Percentiles rank a stretch among this genome's conserved stretches.
Conservation (phyloP, 139 green algal species). For the Pleodorina starrii region DNA sequence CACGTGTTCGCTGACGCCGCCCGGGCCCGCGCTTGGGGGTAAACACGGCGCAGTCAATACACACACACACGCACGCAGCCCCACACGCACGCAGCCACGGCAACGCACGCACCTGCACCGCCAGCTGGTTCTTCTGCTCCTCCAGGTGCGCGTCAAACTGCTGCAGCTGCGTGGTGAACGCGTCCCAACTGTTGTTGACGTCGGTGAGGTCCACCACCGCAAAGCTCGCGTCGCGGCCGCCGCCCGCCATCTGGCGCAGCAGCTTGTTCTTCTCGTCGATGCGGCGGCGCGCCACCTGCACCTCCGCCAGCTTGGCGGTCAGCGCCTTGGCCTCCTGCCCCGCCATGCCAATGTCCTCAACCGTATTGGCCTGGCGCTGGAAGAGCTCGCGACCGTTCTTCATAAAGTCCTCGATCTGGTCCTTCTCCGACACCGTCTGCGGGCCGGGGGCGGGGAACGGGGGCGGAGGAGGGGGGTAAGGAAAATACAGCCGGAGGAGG, state of each 20-base stretch:
- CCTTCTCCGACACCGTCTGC: conserved; percentile 75
- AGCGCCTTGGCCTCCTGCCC: conserved; percentile 72
- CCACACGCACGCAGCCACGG: background rate
- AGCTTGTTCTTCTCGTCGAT: conserved; percentile 88
- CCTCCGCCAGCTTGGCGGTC: conserved; percentile 60
- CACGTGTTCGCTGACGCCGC: no score
- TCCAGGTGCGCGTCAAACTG: conserved; percentile 79
- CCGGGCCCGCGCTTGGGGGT: no score
- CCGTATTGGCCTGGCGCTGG: conserved; percentile 61
- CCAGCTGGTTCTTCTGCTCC: conserved; percentile 77
- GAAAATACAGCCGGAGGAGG: background rate
- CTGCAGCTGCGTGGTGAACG: conserved; percentile 80
- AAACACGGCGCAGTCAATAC: no score
- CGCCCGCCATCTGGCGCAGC: conserved; percentile 66
- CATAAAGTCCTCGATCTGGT: conserved; percentile 81
- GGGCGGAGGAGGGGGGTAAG: background rate
- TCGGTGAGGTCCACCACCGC: conserved; percentile 74
- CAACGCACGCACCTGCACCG: conserved; percentile 45
- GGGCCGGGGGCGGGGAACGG: background rate
- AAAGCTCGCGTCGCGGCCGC: conserved; percentile 44
- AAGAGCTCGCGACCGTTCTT: conserved; percentile 68
- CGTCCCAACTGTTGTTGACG: conserved; percentile 81
- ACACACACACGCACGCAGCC: no score
- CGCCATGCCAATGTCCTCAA: conserved; percentile 82
- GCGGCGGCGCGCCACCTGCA: conserved; percentile 68